Conservation (phyloP, 306 rosid genomes). For the Abrus precatorius region DNA sequence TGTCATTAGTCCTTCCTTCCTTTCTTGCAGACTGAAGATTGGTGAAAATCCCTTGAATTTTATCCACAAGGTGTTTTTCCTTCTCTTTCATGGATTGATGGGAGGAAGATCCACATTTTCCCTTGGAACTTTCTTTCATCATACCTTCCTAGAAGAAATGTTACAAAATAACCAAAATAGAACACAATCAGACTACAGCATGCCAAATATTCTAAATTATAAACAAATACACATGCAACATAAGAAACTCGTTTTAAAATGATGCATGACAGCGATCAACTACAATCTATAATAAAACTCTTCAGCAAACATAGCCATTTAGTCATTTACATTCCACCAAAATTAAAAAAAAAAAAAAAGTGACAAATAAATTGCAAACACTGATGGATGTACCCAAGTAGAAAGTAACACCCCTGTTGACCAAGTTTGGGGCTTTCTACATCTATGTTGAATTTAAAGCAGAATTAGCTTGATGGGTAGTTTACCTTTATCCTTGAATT, state of each 20-base stretch:
- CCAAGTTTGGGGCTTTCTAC: conserved; percentile 18
- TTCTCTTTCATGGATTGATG: conserved; percentile 79
- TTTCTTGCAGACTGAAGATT: conserved; percentile 87
- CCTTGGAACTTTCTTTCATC: conserved; percentile 73
- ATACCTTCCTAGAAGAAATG: conserved; percentile 41
- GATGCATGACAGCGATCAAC: conserved; percentile 27
- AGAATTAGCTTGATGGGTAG: conserved; percentile 20
- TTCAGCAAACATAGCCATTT: background rate
- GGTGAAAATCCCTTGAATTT: conserved; percentile 78
- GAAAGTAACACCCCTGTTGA: conserved; percentile 20
- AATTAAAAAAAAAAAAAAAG: background rate
- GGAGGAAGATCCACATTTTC: conserved; percentile 73
- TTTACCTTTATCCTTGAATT: conserved; percentile 29
- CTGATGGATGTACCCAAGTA: conserved; percentile 16
- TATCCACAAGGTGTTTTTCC: conserved; percentile 83
- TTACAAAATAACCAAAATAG: background rate
- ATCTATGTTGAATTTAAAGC: background rate
- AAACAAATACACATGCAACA: conserved; percentile 2
- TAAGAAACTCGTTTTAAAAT: background rate
- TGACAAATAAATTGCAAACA: background rate
- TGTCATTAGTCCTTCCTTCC: conserved; percentile 76
- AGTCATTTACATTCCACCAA: background rate
- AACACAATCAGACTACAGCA: background rate
- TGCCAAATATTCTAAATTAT: background rate
- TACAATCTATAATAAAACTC: conserved; percentile 22